phyloP scores from a whole-genome alignment of 148 eudicot species.

The Polygonum aviculare region DNA sequence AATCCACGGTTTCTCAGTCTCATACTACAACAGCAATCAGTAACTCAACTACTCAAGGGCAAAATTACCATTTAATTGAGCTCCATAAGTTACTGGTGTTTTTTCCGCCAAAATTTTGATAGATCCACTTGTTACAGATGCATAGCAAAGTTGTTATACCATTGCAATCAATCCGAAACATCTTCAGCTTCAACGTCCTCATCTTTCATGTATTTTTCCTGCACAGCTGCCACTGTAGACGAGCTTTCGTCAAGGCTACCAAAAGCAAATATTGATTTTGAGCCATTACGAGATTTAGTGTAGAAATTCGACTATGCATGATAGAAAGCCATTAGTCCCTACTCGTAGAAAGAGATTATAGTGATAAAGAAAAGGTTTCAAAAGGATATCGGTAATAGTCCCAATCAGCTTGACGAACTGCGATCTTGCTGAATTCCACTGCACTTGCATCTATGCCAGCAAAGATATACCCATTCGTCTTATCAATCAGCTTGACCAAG shows the following conservation, averaged over 20 bases:
- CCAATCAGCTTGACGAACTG: conserved; percentile 75
- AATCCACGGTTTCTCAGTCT: not conserved
- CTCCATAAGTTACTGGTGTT: no score
- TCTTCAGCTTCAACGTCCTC: conserved; percentile 24
- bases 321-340: not conserved
- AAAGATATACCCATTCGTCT: conserved; percentile 82
- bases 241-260: conserved; percentile 35
- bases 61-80: no score
- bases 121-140: not conserved
- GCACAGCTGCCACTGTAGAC: conserved; percentile 83
- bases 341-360: not conserved
- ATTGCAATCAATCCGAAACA: not conserved
- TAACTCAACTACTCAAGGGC: no score
- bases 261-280: not conserved
- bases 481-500: conserved; percentile 83
- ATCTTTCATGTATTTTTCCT: conserved; percentile 91
- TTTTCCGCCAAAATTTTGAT: no score
- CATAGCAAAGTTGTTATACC: not conserved
- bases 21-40: not conserved
- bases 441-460: conserved; percentile 75
- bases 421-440: conserved; percentile 85
- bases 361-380: not conserved
- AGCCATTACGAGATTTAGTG: no score
- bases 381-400: conserved; percentile 97
- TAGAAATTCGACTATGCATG: no score